These are phyloP conservation scores for Candida loeiensis DNA, from an alignment of 805 yeast species.

Conservation along the genomic window DNA sequence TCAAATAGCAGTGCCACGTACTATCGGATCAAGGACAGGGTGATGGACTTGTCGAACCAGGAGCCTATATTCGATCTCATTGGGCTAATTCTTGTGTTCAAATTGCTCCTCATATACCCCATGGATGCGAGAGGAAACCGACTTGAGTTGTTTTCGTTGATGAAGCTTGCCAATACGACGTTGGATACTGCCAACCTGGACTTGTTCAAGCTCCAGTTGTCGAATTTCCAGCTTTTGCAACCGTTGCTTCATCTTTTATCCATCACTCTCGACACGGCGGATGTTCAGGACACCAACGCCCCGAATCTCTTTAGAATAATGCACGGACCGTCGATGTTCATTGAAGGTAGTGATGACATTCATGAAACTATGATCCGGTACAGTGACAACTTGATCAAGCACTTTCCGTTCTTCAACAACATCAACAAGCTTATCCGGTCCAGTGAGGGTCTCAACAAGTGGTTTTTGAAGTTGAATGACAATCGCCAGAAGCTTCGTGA, in stretches of 20 bases:
- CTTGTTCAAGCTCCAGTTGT: conserved; percentile 20
- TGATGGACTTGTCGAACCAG: conserved; percentile 3
- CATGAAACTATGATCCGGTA: conserved; percentile 14
- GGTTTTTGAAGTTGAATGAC: conserved; percentile 21
- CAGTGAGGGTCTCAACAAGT: conserved; percentile 18
- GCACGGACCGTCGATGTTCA: background rate
- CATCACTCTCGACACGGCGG: conserved; percentile 15
- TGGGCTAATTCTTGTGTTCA: conserved; percentile 19
- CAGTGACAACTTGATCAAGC: conserved; percentile 21
- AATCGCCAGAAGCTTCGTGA: conserved; percentile 6
- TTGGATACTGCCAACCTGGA: conserved; percentile 12
- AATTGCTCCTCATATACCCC: conserved; percentile 20
- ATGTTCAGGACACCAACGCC: conserved; percentile 4
- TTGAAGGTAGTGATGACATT: conserved; percentile 10
- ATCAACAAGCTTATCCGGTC: conserved; percentile 26
- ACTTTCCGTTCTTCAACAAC: conserved; percentile 26
- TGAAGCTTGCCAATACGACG: conserved; percentile 15
- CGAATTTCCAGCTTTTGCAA: conserved; percentile 32
- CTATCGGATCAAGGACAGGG: conserved; percentile 7
- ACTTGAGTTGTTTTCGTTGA: conserved; percentile 17
- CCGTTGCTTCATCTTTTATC: conserved; percentile 30
- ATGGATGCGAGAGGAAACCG: conserved; percentile 15
- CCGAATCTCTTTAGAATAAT: background rate
- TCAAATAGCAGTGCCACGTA: conserved; percentile 3
- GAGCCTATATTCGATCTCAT: conserved; percentile 14